A percentile compares a stretch with the other conserved stretches of the same genome.
Evolutionary conservation across 1,284 basidiomycete genomes (phyloP).

Genomic region (Trichosporon coremiiforme): DNA sequence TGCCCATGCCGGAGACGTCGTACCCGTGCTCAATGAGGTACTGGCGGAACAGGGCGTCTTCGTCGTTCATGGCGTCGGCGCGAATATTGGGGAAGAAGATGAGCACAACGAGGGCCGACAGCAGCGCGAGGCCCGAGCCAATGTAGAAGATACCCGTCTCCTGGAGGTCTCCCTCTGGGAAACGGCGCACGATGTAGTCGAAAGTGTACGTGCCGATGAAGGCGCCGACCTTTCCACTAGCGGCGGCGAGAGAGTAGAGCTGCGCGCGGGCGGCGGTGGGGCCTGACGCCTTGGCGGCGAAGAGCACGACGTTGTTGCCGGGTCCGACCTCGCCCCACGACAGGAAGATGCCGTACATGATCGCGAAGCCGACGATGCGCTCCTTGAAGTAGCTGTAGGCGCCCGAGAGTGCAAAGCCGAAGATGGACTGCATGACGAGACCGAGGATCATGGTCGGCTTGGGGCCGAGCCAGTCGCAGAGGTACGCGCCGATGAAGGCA

Average conservation of each 20-base stretch:
- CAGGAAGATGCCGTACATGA: conserved; percentile 84
- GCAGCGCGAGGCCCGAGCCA: conserved; percentile 67
- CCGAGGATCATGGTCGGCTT: conserved; percentile 73
- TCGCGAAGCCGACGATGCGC: conserved; percentile 73
- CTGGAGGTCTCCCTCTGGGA: conserved; percentile 31
- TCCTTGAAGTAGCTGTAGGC: conserved; percentile 61
- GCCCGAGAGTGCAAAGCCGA: conserved; percentile 87
- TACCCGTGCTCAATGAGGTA: conserved; percentile 77
- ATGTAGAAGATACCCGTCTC: conserved; percentile 53
- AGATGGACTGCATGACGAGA: conserved; percentile 68
- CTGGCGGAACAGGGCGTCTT: conserved; percentile 74
- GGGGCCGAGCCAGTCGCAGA: conserved; percentile 51
- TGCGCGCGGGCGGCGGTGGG: conserved; percentile 84
- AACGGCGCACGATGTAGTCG: conserved; percentile 61
- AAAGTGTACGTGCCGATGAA: conserved; percentile 78
- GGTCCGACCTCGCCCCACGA: conserved; percentile 73
- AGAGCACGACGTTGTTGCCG: conserved; percentile 75
- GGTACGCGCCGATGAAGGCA: conserved; percentile 43
- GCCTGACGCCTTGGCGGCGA: conserved; percentile 73
- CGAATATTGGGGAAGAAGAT: conserved; percentile 74
- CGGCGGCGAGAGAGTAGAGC: conserved; percentile 82
- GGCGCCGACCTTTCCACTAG: conserved; percentile 76
- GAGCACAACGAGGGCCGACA: conserved; percentile 75
- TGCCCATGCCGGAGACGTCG: conserved; percentile 27
- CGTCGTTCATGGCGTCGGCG: conserved; percentile 75